Conservation (phyloP, 1,284 basidiomycete genomes). For the Ustilago trichophora region DNA sequence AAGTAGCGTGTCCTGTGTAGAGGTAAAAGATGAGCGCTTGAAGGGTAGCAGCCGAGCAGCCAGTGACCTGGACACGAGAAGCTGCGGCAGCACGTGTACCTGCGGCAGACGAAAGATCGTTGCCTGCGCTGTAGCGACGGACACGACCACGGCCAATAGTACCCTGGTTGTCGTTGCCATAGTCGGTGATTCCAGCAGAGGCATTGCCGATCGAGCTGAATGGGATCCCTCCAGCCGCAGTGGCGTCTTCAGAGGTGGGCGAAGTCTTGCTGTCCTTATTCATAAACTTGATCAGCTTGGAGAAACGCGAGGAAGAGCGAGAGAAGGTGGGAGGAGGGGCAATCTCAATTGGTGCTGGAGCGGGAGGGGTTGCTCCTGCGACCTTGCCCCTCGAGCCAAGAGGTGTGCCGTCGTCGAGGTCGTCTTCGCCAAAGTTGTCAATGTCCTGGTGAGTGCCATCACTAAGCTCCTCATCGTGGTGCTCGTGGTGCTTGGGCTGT, state of each 20-base stretch:
- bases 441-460: slow-evolving; percentile 12
- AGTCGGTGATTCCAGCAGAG: slow-evolving; percentile 3
- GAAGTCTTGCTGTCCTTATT: slow-evolving; percentile 34
- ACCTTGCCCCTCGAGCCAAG: slow-evolving; percentile 20
- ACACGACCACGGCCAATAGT: slow-evolving; percentile 17
- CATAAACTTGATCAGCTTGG: slow-evolving; percentile 41
- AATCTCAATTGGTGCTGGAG: slow-evolving; percentile 5
- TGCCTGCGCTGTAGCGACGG: slow-evolving; percentile 30
- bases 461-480: slow-evolving; percentile 6
- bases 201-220: slow-evolving; percentile 14
- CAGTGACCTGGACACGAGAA: slow-evolving; percentile 33
- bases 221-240: slow-evolving; percentile 2
- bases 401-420: slow-evolving; percentile 18
- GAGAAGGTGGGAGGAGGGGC: slow-evolving; percentile 14
- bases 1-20: slow-evolving; percentile 54
- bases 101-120: slow-evolving; percentile 13
- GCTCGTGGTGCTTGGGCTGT: slow-evolving; percentile 11
- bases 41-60: slow-evolving; percentile 48
- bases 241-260: slow-evolving; percentile 12
- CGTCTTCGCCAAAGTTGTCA: slow-evolving; percentile 13
- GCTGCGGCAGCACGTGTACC: slow-evolving; percentile 5
- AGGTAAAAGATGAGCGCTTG: slow-evolving; percentile 55
- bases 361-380: slow-evolving; percentile 11
- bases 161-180: slow-evolving; percentile 11
- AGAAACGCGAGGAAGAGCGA: slow-evolving; percentile 36